A percentile compares a stretch with the other conserved stretches of the same genome.
Conservation (phyloP, 768 basidiomycete species). For the Auriscalpium microsporum region DNA sequence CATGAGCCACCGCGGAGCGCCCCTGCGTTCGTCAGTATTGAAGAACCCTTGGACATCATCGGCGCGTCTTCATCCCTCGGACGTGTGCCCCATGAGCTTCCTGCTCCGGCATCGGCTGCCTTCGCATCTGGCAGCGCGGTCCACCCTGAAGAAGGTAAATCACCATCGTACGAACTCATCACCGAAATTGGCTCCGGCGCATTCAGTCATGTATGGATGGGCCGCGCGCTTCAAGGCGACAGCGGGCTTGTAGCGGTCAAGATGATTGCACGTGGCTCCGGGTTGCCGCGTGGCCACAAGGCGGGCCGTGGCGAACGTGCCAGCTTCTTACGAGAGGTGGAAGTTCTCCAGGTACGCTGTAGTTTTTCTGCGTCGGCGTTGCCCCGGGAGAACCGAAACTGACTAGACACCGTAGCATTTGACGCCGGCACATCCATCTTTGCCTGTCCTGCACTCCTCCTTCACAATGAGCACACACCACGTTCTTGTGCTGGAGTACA, state of each 20-base stretch:
- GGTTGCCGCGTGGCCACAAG: neutral
- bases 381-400: neutral
- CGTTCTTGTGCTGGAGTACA: constrained; percentile 68
- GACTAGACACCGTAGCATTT: constrained; percentile 43
- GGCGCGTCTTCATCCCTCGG: neutral
- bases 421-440: constrained; percentile 66
- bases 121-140: constrained; percentile 4
- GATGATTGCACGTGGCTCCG: constrained; percentile 12
- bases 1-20: neutral
- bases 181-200: constrained; percentile 59
- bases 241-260: constrained; percentile 19
- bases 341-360: constrained; percentile 9
- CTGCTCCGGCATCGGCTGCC: neutral
- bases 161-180: constrained; percentile 35
- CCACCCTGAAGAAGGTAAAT: constrained; percentile 3
- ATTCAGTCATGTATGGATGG: constrained; percentile 73
- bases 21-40: constrained; percentile 9
- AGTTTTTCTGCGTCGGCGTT: neutral
- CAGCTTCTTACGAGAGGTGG: constrained; percentile 13
- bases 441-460: constrained; percentile 52
- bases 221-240: constrained; percentile 22
- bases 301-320: constrained; percentile 10
- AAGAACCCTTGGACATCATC: constrained; percentile 5
- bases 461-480: constrained; percentile 69
- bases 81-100: no score